These are phyloP conservation scores for Clavariopsis aquatica DNA, from an alignment of 495 filamentous ascomycete genomes.

Conservation along the genomic window DNA sequence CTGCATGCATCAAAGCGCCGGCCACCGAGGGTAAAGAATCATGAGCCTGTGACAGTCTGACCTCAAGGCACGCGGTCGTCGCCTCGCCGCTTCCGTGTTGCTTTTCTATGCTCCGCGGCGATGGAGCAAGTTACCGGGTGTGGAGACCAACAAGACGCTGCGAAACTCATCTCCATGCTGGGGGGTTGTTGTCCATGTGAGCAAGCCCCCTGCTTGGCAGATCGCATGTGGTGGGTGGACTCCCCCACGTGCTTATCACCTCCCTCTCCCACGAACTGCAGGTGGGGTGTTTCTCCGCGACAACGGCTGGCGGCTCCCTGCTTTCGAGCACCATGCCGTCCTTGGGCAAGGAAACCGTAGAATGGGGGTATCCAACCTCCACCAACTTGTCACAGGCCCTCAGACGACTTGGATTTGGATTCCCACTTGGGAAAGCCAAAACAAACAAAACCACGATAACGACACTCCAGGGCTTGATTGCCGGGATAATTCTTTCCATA, in stretches of 20 bases:
- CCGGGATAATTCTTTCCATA: not conserved
- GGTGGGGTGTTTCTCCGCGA: conserved; percentile 21
- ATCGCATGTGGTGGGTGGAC: conserved; percentile 2
- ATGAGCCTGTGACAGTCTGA: not conserved
- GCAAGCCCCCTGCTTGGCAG: conserved; percentile 30
- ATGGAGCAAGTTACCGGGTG: not conserved
- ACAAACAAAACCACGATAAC: not conserved
- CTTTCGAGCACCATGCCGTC: conserved; percentile 6
- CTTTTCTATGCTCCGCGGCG: conserved; percentile 10
- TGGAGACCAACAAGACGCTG: conserved; percentile 16
- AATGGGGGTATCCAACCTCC: conserved; percentile 16
- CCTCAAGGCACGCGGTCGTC: conserved; percentile 2
- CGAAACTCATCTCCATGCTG: conserved; percentile 16
- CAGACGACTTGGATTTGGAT: not conserved
- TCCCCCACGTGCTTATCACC: conserved; percentile 36
- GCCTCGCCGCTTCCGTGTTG: not conserved
- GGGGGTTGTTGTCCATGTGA: conserved; percentile 26
- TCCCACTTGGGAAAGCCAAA: not conserved
- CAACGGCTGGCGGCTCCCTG: conserved; percentile 14
- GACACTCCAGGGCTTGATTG: conserved; percentile 4
- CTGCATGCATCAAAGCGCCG: conserved; percentile 1
- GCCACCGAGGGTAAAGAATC: conserved; percentile 19
- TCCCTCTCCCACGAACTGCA: conserved; percentile 12
- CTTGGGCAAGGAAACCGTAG: conserved; percentile 6
- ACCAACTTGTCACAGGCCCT: not conserved